These are phyloP conservation scores for Leccinellum rugosiceps DNA, from an alignment of 768 basidiomycete species.

Conservation along the genomic window DNA sequence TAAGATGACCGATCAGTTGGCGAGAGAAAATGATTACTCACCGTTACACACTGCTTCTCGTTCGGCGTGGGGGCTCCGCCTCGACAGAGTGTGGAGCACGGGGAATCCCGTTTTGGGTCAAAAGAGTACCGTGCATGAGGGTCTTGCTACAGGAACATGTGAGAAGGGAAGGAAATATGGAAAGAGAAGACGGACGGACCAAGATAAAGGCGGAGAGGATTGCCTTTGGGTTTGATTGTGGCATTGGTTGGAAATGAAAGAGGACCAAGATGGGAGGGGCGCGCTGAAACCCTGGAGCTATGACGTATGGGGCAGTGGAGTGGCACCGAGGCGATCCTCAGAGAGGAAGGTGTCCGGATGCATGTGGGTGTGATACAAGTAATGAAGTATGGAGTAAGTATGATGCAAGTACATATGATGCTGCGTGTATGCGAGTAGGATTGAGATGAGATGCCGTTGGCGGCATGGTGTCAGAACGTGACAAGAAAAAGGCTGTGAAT, in stretches of 20 bases:
- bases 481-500: constrained; percentile 6
- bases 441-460: background rate
- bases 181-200: constrained; percentile 36
- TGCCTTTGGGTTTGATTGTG: constrained; percentile 26
- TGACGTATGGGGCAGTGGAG: constrained; percentile 25
- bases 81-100: constrained; percentile 58
- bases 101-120: constrained; percentile 56
- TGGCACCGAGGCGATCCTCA: background rate
- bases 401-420: constrained; percentile 29
- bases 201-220: constrained; percentile 40
- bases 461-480: constrained; percentile 3
- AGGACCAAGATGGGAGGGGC: background rate
- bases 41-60: constrained; percentile 52
- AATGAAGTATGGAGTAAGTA: constrained; percentile 19
- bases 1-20: constrained; percentile 10
- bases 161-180: background rate
- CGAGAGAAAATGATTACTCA: constrained; percentile 31
- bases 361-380: constrained; percentile 25
- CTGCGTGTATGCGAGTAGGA: constrained; percentile 12
- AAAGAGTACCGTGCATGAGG: constrained; percentile 57
- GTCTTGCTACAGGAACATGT: constrained; percentile 5
- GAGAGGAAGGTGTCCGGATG: background rate
- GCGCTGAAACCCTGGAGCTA: background rate
- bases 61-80: constrained; percentile 30
- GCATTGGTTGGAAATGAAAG: constrained; percentile 19